Evolutionary conservation across 2,329 filamentous ascomycete species (phyloP), one percentile per base, ranked within the genome.

Genomic region (Colletotrichum destructivum): DNA sequence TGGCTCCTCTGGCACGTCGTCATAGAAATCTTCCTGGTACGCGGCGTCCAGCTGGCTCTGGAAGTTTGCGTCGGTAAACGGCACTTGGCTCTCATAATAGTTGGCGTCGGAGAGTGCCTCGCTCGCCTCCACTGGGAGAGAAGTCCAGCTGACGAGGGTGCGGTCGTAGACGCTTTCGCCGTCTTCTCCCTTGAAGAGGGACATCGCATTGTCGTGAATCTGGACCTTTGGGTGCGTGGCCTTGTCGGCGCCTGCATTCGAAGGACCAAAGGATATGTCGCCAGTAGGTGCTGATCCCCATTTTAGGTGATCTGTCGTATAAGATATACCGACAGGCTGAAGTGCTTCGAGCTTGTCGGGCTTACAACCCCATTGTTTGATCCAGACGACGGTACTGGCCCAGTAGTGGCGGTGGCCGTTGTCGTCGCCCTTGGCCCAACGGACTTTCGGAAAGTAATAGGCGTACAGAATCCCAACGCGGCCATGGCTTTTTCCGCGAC

Each of bases 341-440:
- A 57, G 9, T 13, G 62, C 6, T 1, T 52, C 26, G 1, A 13
- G 4, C 26, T 65, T 52, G 13, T 47, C 52, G 13, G 13, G 18
- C 1, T 31, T 26, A 44, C 62, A 65, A 0, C 62, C 52, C 62
- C 26, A 57, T 23, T n/a, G 26, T 26, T 65, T 47, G 3, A 57
- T n/a, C 62, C 62, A 65, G 5, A 65, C 52, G 2, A 65, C 52
- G 7, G 23, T n/a, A 9, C 62, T 57, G 13, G 62, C 62, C 62
- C 42, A 65, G 52, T 65, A 65, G n/a, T 65, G 62, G 16, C 62
- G 62, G n/a, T 65, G 62, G 7, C 62, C 42, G 16, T 26, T 13
- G 1, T 35, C 5, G 1, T 40, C 5, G 1, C 62, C 62, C 38
- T 44, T 38, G 2, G 23, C 62, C 62, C 42, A 65, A 52, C 52